Base-by-base conservation (phyloP, 2,329 filamentous ascomycete genomes). In the Ophiostoma angusticollis region DNA sequence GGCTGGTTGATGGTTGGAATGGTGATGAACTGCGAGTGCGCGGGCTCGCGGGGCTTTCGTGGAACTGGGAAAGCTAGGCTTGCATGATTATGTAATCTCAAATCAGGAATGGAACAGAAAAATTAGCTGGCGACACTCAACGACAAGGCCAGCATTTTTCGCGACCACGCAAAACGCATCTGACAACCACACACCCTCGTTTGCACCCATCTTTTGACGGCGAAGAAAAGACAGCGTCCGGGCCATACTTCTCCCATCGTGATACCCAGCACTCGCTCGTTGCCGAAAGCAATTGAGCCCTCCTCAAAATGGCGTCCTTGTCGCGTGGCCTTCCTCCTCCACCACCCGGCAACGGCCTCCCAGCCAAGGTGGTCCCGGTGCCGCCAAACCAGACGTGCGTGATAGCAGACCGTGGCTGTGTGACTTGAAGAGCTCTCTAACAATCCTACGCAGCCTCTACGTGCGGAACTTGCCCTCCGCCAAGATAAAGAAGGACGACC, bases 401-500 rank as follows among this genome's bases (percentile, higher is more conserved):
- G n/a, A 19, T 16, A 34, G 4, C n/a, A 17, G 7, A 5, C 23
- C 11, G 14, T 12, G 5, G 12, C 12, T n/a, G 16, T 12, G 4
- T 3, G 31, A n/a, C 31, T 3, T 14, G 5, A 14, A 12, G n/a
- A n/a, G n/a, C n/a, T n/a, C n/a, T n/a, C 29, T 32, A 9, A 28
- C 34, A 19, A 22, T 6, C n/a, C 9, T 14, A 13, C 13, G 30
- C 40, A 93, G 84, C 9, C 73, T 98, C 47, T 98, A 96, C 57
- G 72, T 93, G 51, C 82, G 78, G 37, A 94, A 95, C 53, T 72
- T 98, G 3, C 72, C 72, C 1, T 85, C 84, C 17, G 75, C 86
- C 45, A 95, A 94, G 64, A 75, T 96, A 46, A 83, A 82, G 54
- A 98, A 96, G 59, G 68, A 74, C 45, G 87, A 96, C 57, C 64